Evolutionary conservation across 192 early-diverging fungal genomes (phyloP).

Genomic region (Backusella parvicylindrica): DNA sequence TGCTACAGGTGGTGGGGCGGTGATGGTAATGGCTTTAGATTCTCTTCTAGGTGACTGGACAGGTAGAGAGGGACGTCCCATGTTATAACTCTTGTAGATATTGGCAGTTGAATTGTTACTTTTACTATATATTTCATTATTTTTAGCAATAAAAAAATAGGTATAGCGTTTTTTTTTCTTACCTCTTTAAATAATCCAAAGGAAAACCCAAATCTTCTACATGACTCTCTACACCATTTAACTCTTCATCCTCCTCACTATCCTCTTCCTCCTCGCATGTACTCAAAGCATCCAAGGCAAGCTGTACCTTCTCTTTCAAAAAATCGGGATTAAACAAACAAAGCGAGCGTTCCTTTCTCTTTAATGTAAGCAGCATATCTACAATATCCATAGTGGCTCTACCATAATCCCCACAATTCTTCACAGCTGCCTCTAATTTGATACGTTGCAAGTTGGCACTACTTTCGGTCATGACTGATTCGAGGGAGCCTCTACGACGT

Average conservation of each 20-base stretch:
- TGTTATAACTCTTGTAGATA: neutral
- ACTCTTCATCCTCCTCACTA: neutral
- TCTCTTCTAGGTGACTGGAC: neutral
- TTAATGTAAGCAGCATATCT: slow-evolving; percentile 40
- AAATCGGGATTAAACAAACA: slow-evolving; percentile 45
- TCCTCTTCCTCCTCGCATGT: slow-evolving; percentile 12
- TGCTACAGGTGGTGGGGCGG: neutral
- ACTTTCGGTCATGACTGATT: slow-evolving; percentile 35
- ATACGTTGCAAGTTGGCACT: slow-evolving; percentile 25
- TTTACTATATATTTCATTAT: neutral
- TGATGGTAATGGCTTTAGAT: slow-evolving; percentile 1
- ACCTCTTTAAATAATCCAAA: neutral
- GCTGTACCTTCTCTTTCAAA: slow-evolving; percentile 31
- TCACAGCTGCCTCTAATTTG: slow-evolving; percentile 35
- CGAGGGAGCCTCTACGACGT: slow-evolving; percentile 27
- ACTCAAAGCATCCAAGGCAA: slow-evolving; percentile 36
- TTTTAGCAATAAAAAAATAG: too few relatives aligned
- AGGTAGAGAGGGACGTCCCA: neutral
- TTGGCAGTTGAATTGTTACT: neutral
- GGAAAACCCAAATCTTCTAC: neutral
- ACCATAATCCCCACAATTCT: slow-evolving; percentile 16
- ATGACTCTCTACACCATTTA: neutral
- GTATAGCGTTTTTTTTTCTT: neutral
- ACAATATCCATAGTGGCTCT: slow-evolving; percentile 33
- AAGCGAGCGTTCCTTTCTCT: slow-evolving; percentile 40